Evolutionary conservation across 2,329 filamentous ascomycete genomes (phyloP).

Genomic region (Chaetoscypha palmicola): DNA sequence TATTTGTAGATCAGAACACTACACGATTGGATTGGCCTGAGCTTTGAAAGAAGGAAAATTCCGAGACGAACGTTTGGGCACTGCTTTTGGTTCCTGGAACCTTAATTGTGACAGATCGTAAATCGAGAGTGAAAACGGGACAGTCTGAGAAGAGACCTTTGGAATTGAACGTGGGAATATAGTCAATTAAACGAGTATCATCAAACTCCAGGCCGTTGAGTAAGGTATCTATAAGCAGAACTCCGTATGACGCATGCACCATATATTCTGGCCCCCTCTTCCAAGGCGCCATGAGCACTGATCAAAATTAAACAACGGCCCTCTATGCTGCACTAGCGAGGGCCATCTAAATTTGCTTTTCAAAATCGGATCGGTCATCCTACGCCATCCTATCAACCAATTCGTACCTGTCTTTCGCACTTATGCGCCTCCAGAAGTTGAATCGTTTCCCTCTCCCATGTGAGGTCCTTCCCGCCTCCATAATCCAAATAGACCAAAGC

Average conservation of each 20-base stretch:
- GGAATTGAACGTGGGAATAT: neutral
- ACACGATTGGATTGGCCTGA: no score
- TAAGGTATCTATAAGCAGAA: neutral
- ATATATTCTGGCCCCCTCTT: neutral
- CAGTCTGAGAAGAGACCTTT: no score
- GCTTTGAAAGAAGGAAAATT: no score
- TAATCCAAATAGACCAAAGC: constrained; percentile 26
- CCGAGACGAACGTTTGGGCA: no score
- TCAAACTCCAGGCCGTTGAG: neutral
- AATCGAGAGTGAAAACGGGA: no score
- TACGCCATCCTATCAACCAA: constrained; percentile 28
- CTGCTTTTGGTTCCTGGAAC: no score
- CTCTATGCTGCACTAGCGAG: constrained; percentile 29
- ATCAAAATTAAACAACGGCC: constrained; percentile 3
- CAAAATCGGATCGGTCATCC: neutral
- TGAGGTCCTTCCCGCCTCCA: constrained; percentile 13
- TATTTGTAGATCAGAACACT: no score
- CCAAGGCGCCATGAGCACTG: neutral
- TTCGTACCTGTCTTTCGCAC: constrained; percentile 27
- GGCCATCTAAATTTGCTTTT: constrained; percentile 11
- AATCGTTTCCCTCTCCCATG: constrained; percentile 9
- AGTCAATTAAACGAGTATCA: neutral
- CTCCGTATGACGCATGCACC: neutral
- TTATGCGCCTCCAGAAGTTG: constrained; percentile 24
- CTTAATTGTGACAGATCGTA: no score